Evolutionary conservation across 192 early-diverging fungal species (phyloP), one percentile per base, ranked within the genome.

Genomic region (Kappamyces sp.): DNA sequence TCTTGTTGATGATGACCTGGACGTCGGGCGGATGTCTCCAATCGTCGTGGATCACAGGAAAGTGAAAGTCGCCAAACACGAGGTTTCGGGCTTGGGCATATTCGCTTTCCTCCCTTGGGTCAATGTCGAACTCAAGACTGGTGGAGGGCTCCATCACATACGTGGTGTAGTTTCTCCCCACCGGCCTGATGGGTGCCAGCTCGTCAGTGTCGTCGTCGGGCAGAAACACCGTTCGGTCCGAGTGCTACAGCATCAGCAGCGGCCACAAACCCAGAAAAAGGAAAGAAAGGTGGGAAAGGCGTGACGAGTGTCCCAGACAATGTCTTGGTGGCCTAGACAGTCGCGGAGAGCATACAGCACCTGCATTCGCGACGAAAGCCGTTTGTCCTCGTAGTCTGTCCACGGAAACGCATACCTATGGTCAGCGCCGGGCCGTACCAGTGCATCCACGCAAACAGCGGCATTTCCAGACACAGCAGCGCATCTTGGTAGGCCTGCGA

Each of bases 391-490:
- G 63, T 86, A 76, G 54, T 91, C 86, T 0, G 89, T 90, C 66
- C 91, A 93, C 11, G 93, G 84, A 57, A 74, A 72, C 5, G 77
- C 79, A 66, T 84, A 78, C n/a, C n/a, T n/a, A n/a, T n/a, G n/a
- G n/a, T n/a, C n/a, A n/a, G n/a, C n/a, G n/a, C n/a, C n/a, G n/a
- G n/a, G n/a, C n/a, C n/a, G n/a, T n/a, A n/a, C 78, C 79, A 83
- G 70, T 94, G 90, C 33, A 82, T 84, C 15, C 88, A 61, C 3
- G 94, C 85, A 33, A 88, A 85, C 42, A 81, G 72, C 5, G 89
- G 75, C 89, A 92, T 91, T 68, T 96, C 94, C 30, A 96, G 66
- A 53, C 90, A 94, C 39, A 96, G 89, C 33, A 96, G 78, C 64
- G 88, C 84, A 75, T 91, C 92, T 63, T 96, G 94, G 49, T 91